Percentiles rank a stretch among this genome's conserved stretches.
These are phyloP conservation scores for Fusarium sublunatum DNA, from an alignment of 2,329 filamentous ascomycete genomes.

Conservation along the genomic window DNA sequence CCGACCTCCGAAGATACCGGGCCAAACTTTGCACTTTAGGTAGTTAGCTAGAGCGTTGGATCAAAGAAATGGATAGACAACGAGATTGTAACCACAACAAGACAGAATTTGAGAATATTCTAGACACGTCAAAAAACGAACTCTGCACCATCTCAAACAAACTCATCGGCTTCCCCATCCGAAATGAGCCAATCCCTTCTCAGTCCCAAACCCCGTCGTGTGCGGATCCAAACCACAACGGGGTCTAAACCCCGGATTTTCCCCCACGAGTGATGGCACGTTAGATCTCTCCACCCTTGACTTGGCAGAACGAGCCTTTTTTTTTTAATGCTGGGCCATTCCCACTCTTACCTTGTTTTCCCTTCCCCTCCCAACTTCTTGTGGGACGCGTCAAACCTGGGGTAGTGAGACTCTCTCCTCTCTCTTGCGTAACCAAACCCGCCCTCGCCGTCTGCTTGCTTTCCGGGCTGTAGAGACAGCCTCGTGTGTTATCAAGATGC, in stretches of 20 bases:
- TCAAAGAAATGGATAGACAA: background rate
- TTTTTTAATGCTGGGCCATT: background rate
- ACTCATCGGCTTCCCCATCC: conserved; percentile 7
- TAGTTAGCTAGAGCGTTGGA: background rate
- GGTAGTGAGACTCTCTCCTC: conserved; percentile 2
- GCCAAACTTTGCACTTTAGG: background rate
- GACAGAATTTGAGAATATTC: background rate
- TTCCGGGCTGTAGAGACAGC: background rate
- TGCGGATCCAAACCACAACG: conserved; percentile 8
- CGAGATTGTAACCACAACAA: background rate
- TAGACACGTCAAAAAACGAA: background rate
- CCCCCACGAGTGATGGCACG: conserved; percentile 3
- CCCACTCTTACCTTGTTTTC: conserved; percentile 7
- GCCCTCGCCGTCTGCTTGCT: too few species aligned
- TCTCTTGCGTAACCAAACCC: too few species aligned
- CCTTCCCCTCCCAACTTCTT: conserved; percentile 4
- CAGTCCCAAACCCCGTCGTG: background rate
- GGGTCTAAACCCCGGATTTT: conserved; percentile 16
- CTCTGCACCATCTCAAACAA: background rate
- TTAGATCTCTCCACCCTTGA: conserved; percentile 3
- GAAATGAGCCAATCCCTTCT: conserved; percentile 8
- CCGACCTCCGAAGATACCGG: conserved; percentile 9
- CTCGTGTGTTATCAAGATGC: conserved; percentile 4
- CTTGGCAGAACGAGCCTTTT: conserved; percentile 1
- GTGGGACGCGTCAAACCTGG: background rate